Evolutionary conservation across 176 grass and related monocot genomes (phyloP), one percentile per base, ranked within the genome.

Genomic region (maize (Zea mays)): DNA sequence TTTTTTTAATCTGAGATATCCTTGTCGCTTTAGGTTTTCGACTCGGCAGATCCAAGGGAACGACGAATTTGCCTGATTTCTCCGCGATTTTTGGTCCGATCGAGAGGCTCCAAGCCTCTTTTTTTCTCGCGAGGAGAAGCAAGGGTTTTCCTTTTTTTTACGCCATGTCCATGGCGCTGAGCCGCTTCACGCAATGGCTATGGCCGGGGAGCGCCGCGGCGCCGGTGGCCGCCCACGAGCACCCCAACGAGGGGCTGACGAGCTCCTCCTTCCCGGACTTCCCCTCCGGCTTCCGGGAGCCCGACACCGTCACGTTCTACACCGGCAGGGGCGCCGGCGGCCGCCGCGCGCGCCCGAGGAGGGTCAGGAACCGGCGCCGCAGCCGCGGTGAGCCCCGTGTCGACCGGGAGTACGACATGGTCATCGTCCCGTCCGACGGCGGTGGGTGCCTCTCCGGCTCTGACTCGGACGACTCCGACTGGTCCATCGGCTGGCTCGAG

Each of bases 401-500:
- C 21, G 93, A 96, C 69, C 81, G 77, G 81, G 93, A 96, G 87
- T 84, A 90, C 83, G 90, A 96, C 46, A 84, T 89, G 65, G 89
- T 96, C 58, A 82, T 96, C 71, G 93, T 96, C 41, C 86, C 89
- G 3, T 92, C 93, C 36, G 89, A 92, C 70, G 89, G 93, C 34
- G 89, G 90, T 59, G 81, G 65, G 10, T 95, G 89, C 78, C 62
- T 91, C 16, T 92, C 92, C 16, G 92, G 82, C 4, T 90, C 93
- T 2, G 93, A 96, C 3, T 92, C 89, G 6, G 86, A 90, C 17
- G 92, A 88, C 59, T 96, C 93, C 5, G 93, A 96, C 74, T 96
- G 87, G 89, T 89, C 89, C 27, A 91, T 96, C 48, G 93, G 93
- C 42, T 96, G 93, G 93, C 73, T 87, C 15, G 93, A 96, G 65